Evolutionary conservation across 2,329 filamentous ascomycete species (phyloP).

Genomic region (Teratosphaeria destructans): DNA sequence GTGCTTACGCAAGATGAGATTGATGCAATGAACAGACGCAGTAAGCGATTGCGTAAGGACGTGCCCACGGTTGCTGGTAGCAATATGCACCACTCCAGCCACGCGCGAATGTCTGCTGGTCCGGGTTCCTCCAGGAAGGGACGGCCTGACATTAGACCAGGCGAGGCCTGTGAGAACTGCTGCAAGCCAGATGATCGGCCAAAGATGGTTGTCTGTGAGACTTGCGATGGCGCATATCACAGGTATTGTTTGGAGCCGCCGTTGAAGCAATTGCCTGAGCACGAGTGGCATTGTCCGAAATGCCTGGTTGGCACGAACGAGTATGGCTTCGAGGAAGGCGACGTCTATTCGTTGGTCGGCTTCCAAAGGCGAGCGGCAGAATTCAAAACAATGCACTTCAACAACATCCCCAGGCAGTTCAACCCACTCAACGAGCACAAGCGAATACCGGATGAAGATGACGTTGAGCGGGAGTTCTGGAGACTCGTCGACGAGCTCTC

Average conservation of each 20-base stretch:
- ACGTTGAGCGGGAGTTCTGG: slow-evolving; percentile 96
- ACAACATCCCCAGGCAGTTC: slow-evolving; percentile 47
- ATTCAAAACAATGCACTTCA: slow-evolving; percentile 92
- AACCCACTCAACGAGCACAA: slow-evolving; percentile 75
- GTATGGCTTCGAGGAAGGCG: slow-evolving; percentile 94
- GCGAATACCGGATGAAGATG: slow-evolving; percentile 78
- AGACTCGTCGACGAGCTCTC: slow-evolving; percentile 84
- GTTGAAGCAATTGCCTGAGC: slow-evolving; percentile 65
- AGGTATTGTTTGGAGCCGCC: slow-evolving; percentile 81
- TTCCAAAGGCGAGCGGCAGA: slow-evolving; percentile 94
- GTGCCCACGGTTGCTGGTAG: slow-evolving; percentile 84
- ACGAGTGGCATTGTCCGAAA: slow-evolving; percentile 91
- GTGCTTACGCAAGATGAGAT: slow-evolving; percentile 29
- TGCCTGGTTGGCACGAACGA: slow-evolving; percentile 94
- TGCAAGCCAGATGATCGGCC: slow-evolving; percentile 64
- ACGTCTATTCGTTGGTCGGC: slow-evolving; percentile 85
- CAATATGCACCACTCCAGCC: slow-evolving; percentile 62
- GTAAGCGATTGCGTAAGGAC: slow-evolving; percentile 83
- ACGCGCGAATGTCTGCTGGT: slow-evolving; percentile 73
- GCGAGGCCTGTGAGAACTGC: slow-evolving; percentile 72
- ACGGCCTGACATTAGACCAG: slow-evolving; percentile 45
- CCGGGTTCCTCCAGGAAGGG: slow-evolving; percentile 48
- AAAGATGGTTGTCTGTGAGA: slow-evolving; percentile 72
- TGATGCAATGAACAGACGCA: slow-evolving; percentile 52
- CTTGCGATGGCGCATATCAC: slow-evolving; percentile 83